These are phyloP conservation scores for Aureobasidium leucospermi DNA, from an alignment of 2,329 filamentous ascomycete genomes.

Conservation along the genomic window DNA sequence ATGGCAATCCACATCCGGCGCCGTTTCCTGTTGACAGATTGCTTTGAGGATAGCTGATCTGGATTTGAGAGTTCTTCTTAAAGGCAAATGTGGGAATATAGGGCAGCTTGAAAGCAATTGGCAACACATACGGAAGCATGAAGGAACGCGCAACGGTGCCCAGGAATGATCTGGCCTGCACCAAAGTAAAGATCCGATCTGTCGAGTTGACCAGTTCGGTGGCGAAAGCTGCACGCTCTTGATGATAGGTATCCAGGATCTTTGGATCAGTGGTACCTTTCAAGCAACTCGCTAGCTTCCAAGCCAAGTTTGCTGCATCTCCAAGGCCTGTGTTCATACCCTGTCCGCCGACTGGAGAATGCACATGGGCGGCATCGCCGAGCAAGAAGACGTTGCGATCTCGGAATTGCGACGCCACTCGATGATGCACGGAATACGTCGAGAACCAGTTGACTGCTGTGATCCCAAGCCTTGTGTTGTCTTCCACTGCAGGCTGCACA, in stretches of 20 bases:
- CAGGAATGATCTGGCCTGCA: not conserved
- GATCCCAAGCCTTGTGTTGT: conserved; percentile 4
- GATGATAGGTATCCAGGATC: conserved; percentile 24
- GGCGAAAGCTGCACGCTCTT: conserved; percentile 28
- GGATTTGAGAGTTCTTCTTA: not conserved
- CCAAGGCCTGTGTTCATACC: conserved; percentile 33
- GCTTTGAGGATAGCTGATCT: not conserved
- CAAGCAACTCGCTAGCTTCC: conserved; percentile 27
- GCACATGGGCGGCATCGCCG: conserved; percentile 31
- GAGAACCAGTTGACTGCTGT: conserved; percentile 7
- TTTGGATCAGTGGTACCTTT: not conserved
- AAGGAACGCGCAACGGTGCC: not conserved
- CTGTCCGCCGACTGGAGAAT: conserved; percentile 31
- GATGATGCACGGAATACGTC: conserved; percentile 9
- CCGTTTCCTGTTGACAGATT: not conserved
- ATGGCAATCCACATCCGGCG: not conserved
- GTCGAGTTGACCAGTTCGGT: not conserved
- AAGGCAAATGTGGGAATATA: not conserved
- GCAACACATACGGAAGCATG: not conserved
- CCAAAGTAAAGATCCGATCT: not conserved
- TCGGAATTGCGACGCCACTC: not conserved
- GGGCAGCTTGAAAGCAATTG: not conserved
- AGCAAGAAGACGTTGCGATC: conserved; percentile 21
- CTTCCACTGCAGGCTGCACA: not conserved
- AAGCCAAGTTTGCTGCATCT: conserved; percentile 31